A percentile compares a stretch with the other conserved stretches of the same genome.
Evolutionary conservation across 176 grass and related monocot genomes (phyloP).

Genomic region (Chloris gayana): DNA sequence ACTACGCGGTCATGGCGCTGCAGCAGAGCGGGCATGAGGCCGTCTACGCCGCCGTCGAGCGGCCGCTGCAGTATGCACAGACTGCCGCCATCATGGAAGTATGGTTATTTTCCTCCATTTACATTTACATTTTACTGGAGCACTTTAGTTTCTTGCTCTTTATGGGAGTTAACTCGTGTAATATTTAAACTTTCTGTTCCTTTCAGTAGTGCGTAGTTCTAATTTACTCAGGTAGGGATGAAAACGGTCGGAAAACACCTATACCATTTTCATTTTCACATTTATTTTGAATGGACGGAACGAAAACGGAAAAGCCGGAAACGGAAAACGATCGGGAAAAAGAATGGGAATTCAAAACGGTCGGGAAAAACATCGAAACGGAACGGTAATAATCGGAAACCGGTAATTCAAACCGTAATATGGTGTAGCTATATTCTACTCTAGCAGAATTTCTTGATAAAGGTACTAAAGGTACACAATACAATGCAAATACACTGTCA

Average conservation of each 20-base stretch:
- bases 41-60: conserved; percentile 54
- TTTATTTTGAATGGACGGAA: too few relatives aligned
- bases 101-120: background rate
- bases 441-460: background rate
- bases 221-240: background rate
- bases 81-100: conserved; percentile 60
- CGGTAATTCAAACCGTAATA: too few relatives aligned
- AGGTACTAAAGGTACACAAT: background rate
- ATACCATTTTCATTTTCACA: too few relatives aligned
- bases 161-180: background rate
- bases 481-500: background rate
- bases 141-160: background rate
- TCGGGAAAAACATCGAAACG: too few relatives aligned
- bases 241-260: too few relatives aligned
- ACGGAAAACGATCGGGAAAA: too few relatives aligned
- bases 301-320: too few relatives aligned
- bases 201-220: background rate
- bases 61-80: conserved; percentile 51
- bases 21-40: conserved; percentile 32
- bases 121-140: background rate
- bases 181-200: background rate
- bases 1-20: conserved; percentile 30
- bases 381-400: too few relatives aligned
- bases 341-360: too few relatives aligned
- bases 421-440: background rate